Percentiles rank a stretch among this genome's conserved stretches.
Evolutionary conservation across 306 rosid species (phyloP).

Genomic region (Fragaria vesca): DNA sequence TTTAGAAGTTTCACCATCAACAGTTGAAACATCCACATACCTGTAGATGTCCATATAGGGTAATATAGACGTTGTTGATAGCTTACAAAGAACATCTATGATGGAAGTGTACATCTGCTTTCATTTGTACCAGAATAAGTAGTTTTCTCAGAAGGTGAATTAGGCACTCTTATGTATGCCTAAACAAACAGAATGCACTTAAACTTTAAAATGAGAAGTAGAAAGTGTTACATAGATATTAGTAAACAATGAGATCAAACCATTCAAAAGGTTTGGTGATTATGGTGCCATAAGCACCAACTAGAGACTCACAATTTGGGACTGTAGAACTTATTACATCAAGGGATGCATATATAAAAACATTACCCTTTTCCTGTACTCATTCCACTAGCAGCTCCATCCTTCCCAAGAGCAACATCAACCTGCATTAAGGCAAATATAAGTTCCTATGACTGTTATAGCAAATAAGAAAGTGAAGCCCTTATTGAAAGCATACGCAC

Average conservation of each 20-base stretch:
- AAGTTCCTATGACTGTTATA: slow-evolving; percentile 20
- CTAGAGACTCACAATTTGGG: background rate
- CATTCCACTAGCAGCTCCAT: slow-evolving; percentile 80
- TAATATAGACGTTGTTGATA: slow-evolving; percentile 17
- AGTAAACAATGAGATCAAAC: background rate
- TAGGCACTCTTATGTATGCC: background rate
- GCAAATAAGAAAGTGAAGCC: background rate
- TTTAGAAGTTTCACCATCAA: slow-evolving; percentile 76
- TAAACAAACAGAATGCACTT: background rate
- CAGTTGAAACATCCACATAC: slow-evolving; percentile 92
- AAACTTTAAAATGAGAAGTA: background rate
- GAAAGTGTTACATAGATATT: background rate
- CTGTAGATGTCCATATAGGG: slow-evolving; percentile 40
- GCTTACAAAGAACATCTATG: slow-evolving; percentile 15
- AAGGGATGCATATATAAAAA: background rate
- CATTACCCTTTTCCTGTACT: slow-evolving; percentile 86
- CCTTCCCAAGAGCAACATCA: slow-evolving; percentile 81
- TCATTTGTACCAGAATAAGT: background rate
- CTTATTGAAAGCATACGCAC: slow-evolving; percentile 51
- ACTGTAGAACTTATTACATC: background rate
- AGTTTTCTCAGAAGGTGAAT: slow-evolving; percentile 4
- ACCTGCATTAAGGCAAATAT: slow-evolving; percentile 39
- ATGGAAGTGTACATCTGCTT: background rate
- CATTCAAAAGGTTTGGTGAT: background rate
- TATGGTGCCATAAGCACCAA: background rate